phyloP scores from a whole-genome alignment of 2,329 filamentous ascomycete species.

The Trichoderma atrobrunneum region DNA sequence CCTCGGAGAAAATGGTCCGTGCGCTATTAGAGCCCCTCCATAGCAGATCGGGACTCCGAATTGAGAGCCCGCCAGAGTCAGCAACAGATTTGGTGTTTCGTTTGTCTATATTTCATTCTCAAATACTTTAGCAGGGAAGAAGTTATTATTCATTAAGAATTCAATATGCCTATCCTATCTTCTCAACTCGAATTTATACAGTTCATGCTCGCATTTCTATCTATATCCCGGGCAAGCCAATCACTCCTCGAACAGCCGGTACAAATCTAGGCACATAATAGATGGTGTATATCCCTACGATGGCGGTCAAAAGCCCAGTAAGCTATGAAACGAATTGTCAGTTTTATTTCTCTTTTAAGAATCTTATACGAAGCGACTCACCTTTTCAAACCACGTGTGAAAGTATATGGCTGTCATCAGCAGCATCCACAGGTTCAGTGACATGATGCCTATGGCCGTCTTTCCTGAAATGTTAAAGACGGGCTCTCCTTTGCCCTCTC shows the following conservation, averaged over 20 bases:
- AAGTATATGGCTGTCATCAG: slow-evolving; percentile 99
- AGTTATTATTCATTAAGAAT: neutral
- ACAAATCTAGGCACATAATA: slow-evolving; percentile 53
- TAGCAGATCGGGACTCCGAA: neutral
- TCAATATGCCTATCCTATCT: neutral
- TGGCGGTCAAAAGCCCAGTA: slow-evolving; percentile 52
- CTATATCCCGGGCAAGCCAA: slow-evolving; percentile 53
- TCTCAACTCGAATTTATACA: neutral
- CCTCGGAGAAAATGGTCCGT: slow-evolving; percentile 3
- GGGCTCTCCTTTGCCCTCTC: slow-evolving; percentile 26
- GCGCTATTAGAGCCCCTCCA: slow-evolving; percentile 1
- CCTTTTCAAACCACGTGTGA: slow-evolving; percentile 98
- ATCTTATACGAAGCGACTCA: slow-evolving; percentile 36
- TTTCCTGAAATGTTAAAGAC: slow-evolving; percentile 48
- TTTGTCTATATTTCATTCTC: neutral
- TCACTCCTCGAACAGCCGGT: slow-evolving; percentile 42
- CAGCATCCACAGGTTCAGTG: slow-evolving; percentile 87
- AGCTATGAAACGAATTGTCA: slow-evolving; percentile 39
- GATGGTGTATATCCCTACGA: slow-evolving; percentile 46
- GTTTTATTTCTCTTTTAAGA: neutral
- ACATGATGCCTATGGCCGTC: slow-evolving; percentile 62
- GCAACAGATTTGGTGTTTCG: neutral
- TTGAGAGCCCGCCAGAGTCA: neutral
- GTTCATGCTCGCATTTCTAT: neutral
- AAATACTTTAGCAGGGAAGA: neutral